These are phyloP conservation scores for Escovopsis sp. DNA, from an alignment of 2,329 filamentous ascomycete species.

Conservation along the genomic window DNA sequence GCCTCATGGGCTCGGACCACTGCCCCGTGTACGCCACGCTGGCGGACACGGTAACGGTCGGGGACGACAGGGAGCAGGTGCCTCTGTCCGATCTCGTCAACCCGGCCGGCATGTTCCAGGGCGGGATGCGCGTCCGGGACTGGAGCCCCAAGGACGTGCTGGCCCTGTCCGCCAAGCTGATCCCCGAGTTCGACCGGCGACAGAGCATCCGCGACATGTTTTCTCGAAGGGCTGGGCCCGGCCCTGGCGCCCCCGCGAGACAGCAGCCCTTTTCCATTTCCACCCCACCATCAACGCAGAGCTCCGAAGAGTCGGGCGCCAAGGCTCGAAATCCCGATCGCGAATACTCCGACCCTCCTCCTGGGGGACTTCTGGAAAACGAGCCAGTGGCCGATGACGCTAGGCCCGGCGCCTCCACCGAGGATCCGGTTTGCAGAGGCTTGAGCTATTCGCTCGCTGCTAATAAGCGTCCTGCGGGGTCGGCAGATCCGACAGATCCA, in stretches of 20 bases:
- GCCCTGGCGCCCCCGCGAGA: neutral
- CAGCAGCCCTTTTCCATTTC: neutral
- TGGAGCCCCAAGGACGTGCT: constrained; percentile 54
- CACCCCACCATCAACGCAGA: neutral
- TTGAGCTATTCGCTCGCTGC: neutral
- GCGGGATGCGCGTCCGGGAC: constrained; percentile 49
- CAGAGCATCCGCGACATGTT: constrained; percentile 93
- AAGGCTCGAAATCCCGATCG: neutral
- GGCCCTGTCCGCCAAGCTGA: constrained; percentile 63
- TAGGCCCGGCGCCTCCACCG: neutral
- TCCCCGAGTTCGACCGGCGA: constrained; percentile 77
- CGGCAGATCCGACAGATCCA: neutral
- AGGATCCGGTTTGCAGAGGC: neutral
- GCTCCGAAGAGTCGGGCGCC: neutral
- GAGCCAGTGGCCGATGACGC: neutral
- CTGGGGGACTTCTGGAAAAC: neutral
- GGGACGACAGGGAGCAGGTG: constrained; percentile 26
- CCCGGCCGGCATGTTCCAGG: constrained; percentile 52
- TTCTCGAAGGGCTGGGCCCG: constrained; percentile 18
- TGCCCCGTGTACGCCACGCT: constrained; percentile 79
- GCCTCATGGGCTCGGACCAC: constrained; percentile 87
- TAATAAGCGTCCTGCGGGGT: constrained; percentile 3
- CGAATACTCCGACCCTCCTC: neutral
- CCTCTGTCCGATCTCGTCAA: constrained; percentile 65
- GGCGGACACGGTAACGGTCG: constrained; percentile 43